Evolutionary conservation across 805 yeast species (phyloP).

Genomic region (Zygosaccharomyces kombuchaensis): DNA sequence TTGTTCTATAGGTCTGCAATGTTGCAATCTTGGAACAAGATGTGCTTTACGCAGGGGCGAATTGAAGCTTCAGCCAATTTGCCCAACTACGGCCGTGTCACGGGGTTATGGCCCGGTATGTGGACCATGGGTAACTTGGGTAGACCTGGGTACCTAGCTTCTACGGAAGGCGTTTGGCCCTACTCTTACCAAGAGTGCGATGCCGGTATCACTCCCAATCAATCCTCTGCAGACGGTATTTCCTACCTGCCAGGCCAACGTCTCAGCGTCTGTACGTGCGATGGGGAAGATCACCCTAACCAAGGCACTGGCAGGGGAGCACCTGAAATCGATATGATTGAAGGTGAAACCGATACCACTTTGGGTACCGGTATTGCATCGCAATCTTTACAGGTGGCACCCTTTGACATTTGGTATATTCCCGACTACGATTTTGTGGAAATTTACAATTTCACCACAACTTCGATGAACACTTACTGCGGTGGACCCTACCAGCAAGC

Average conservation of each 20-base stretch:
- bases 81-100: constrained; percentile 72
- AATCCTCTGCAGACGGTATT: constrained; percentile 84
- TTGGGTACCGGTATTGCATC: constrained; percentile 69
- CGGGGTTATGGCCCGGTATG: constrained; percentile 94
- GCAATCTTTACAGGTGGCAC: constrained; percentile 90
- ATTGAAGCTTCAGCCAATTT: constrained; percentile 71
- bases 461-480: constrained; percentile 79
- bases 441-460: constrained; percentile 60
- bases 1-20: constrained; percentile 83
- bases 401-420: constrained; percentile 88
- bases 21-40: constrained; percentile 88
- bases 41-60: constrained; percentile 83
- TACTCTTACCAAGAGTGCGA: constrained; percentile 83
- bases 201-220: constrained; percentile 93
- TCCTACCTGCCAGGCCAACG: constrained; percentile 83
- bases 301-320: constrained; percentile 89
- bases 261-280: constrained; percentile 72
- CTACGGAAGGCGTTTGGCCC: constrained; percentile 95
- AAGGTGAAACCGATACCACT: constrained; percentile 67
- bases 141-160: constrained; percentile 82
- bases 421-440: constrained; percentile 83
- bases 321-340: constrained; percentile 90
- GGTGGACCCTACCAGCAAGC: constrained; percentile 97
- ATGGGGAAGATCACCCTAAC: constrained; percentile 82
- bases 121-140: constrained; percentile 95